A percentile compares a stretch with the other conserved stretches of the same genome.
phyloP scores from a whole-genome alignment of 2,329 filamentous ascomycete genomes.

The Colletotrichum liriopes region DNA sequence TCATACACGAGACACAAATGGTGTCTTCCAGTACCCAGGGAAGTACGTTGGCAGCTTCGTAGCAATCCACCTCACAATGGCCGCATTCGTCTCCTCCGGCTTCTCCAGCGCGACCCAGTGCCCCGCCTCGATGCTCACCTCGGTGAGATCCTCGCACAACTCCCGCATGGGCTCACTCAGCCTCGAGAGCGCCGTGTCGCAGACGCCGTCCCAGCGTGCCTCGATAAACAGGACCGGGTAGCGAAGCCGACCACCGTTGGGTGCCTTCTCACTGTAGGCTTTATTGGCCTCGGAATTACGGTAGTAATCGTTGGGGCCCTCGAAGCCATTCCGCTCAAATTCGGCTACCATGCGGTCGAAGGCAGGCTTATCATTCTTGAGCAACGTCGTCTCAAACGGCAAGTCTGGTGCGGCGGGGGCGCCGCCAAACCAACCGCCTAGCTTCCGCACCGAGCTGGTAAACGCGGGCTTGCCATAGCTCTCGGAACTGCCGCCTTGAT shows the following conservation, averaged over 20 bases:
- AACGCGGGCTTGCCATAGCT: slow-evolving; percentile 28
- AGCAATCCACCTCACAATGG: slow-evolving; percentile 45
- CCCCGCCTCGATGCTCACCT: slow-evolving; percentile 51
- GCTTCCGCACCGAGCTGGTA: slow-evolving; percentile 27
- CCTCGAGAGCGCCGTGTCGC: slow-evolving; percentile 52
- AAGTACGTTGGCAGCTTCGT: slow-evolving; percentile 44
- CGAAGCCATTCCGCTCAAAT: slow-evolving; percentile 93
- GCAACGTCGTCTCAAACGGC: slow-evolving; percentile 8
- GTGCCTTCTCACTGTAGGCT: slow-evolving; percentile 51
- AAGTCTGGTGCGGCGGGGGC: slow-evolving; percentile 14
- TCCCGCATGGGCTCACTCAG: slow-evolving; percentile 54
- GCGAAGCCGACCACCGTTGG: slow-evolving; percentile 53
- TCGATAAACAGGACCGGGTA: slow-evolving; percentile 54
- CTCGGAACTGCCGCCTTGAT: slow-evolving; percentile 11
- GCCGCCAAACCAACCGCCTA: slow-evolving; percentile 44
- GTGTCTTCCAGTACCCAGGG: slow-evolving; percentile 37
- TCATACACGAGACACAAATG: slow-evolving; percentile 22
- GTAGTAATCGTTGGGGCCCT: slow-evolving; percentile 50
- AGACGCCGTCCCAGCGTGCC: slow-evolving; percentile 56
- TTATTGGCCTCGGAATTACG: slow-evolving; percentile 59
- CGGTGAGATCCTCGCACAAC: slow-evolving; percentile 56
- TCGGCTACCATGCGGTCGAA: slow-evolving; percentile 84
- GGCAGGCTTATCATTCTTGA: slow-evolving; percentile 53
- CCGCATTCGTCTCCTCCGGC: slow-evolving; percentile 46
- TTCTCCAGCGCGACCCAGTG: slow-evolving; percentile 56